phyloP scores from a whole-genome alignment of 495 filamentous ascomycete species.

The Thozetella sp. region DNA sequence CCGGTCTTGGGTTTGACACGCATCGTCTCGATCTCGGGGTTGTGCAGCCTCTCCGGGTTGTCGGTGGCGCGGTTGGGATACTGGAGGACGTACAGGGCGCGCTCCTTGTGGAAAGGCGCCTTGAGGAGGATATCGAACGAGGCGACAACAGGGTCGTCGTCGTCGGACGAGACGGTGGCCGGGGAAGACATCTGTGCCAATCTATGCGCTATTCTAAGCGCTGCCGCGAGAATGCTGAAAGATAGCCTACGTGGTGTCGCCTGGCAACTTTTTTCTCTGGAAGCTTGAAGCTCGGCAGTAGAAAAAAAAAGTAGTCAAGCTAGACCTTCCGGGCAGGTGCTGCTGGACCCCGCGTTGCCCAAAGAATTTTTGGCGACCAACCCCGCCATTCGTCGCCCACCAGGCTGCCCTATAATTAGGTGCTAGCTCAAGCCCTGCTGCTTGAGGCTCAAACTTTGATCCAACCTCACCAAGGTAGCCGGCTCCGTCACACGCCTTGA shows the following conservation, averaged over 20 bases:
- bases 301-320: too few relatives aligned
- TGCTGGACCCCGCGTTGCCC: background rate
- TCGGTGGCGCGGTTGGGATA: slow-evolving; percentile 37
- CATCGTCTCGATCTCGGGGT: slow-evolving; percentile 32
- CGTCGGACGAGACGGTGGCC: slow-evolving; percentile 15
- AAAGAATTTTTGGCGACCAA: background rate
- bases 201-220: too few relatives aligned
- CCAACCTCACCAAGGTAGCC: background rate
- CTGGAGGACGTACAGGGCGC: slow-evolving; percentile 45
- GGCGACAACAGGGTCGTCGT: slow-evolving; percentile 47
- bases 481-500: too few relatives aligned
- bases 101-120: slow-evolving; percentile 35
- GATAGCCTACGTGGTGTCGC: too few relatives aligned
- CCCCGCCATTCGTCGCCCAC: slow-evolving; percentile 1
- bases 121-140: slow-evolving; percentile 50
- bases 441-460: slow-evolving; percentile 1
- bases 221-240: too few relatives aligned
- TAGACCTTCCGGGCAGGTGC: too few relatives aligned
- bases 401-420: background rate
- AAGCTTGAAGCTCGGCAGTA: too few relatives aligned
- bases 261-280: too few relatives aligned
- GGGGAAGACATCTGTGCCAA: background rate
- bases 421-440: background rate
- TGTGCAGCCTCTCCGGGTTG: slow-evolving; percentile 24
- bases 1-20: slow-evolving; percentile 45